These are phyloP conservation scores for Corrigiola litoralis DNA, from an alignment of 179 eudicot species.

Conservation along the genomic window DNA sequence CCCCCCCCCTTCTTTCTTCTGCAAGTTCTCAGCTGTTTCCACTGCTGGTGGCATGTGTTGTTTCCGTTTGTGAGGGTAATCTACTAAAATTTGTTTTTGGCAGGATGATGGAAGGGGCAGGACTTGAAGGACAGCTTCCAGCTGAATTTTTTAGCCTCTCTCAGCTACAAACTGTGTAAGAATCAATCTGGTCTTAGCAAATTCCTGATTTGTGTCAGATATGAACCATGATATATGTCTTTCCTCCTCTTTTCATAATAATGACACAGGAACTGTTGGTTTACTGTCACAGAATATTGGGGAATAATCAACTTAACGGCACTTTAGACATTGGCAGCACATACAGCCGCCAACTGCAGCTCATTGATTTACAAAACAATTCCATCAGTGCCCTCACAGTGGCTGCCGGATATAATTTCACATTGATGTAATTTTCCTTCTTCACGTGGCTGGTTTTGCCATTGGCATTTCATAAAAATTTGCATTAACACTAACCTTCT, in stretches of 20 bases:
- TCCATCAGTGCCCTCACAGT: conserved; percentile 25
- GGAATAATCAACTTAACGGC: conserved; percentile 43
- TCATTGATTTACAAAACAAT: conserved; percentile 50
- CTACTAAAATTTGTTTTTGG: conserved; percentile 9
- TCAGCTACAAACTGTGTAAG: conserved; percentile 55
- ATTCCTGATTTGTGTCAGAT: not conserved
- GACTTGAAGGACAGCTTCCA: conserved; percentile 49
- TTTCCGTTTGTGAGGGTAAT: not conserved
- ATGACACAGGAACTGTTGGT: not conserved
- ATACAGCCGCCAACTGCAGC: conserved; percentile 41
- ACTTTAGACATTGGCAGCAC: conserved; percentile 37
- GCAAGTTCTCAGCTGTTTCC: not conserved
- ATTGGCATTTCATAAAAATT: not conserved
- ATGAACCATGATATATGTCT: not conserved
- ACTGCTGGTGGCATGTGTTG: not conserved
- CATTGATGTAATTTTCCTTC: conserved; percentile 22
- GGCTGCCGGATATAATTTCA: conserved; percentile 17
- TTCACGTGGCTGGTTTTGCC: not conserved
- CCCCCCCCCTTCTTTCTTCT: no score
- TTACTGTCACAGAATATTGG: conserved; percentile 40
- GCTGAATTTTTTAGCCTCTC: conserved; percentile 46
- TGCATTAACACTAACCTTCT: not conserved
- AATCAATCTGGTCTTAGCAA: not conserved
- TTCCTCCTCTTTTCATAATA: not conserved
- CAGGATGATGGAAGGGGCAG: conserved; percentile 41